Conservation (phyloP, 2,329 filamentous ascomycete species). For the Verticillium longisporum region DNA sequence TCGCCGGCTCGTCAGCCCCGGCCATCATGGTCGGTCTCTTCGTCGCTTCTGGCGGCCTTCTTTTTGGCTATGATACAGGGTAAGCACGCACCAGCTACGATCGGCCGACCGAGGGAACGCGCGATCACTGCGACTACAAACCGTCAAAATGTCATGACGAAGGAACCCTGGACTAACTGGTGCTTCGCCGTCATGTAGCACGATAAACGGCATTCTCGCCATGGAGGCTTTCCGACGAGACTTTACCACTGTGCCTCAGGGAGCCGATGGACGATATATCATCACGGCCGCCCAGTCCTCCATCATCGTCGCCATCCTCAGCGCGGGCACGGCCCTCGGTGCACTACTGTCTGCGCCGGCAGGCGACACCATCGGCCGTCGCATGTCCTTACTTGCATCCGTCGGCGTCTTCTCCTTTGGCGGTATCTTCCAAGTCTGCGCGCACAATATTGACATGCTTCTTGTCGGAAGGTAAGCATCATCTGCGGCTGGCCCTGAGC, state of each 20-base stretch:
- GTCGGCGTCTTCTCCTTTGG: constrained; percentile 63
- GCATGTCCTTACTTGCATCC: constrained; percentile 60
- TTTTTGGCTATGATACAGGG: constrained; percentile 67
- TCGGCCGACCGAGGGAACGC: neutral
- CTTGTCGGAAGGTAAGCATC: constrained; percentile 51
- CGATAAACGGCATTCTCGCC: constrained; percentile 65
- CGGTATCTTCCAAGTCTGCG: constrained; percentile 65
- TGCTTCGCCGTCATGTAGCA: constrained; percentile 28
- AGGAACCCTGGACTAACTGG: neutral
- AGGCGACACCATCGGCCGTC: constrained; percentile 64
- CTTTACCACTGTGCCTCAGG: constrained; percentile 48
- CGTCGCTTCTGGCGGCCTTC: constrained; percentile 60
- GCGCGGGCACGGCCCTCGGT: constrained; percentile 71
- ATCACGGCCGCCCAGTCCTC: constrained; percentile 58
- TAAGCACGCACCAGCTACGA: constrained; percentile 30
- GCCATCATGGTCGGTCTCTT: constrained; percentile 68
- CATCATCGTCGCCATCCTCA: constrained; percentile 74
- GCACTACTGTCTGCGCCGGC: constrained; percentile 63
- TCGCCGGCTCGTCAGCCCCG: constrained; percentile 64
- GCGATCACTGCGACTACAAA: neutral
- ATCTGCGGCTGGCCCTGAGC: neutral
- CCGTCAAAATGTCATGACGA: neutral
- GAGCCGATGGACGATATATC: constrained; percentile 26
- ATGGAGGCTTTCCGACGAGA: constrained; percentile 60
- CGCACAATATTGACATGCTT: constrained; percentile 52